Evolutionary conservation across 1,284 basidiomycete genomes (phyloP).

Genomic region (Fistulina hepatica): DNA sequence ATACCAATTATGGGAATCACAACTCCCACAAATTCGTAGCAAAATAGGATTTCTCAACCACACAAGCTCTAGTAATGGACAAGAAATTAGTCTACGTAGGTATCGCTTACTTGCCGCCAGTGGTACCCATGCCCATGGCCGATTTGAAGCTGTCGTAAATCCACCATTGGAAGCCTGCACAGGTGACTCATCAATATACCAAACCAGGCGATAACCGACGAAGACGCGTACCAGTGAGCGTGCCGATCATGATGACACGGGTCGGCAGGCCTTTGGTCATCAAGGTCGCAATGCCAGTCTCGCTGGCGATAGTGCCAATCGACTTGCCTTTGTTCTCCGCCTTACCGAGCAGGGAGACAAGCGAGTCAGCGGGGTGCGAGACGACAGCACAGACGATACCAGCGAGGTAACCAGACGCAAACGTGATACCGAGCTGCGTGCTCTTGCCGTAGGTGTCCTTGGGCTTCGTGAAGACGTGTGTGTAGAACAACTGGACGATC

Average conservation of each 20-base stretch:
- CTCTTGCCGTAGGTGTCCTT: conserved; percentile 61
- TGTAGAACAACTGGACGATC: conserved; percentile 70
- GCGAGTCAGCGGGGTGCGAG: conserved; percentile 71
- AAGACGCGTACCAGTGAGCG: conserved; percentile 7
- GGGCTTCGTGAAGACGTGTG: conserved; percentile 59
- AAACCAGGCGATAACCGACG: conserved; percentile 16
- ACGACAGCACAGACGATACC: conserved; percentile 76
- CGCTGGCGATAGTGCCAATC: conserved; percentile 51
- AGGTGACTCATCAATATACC: conserved; percentile 34
- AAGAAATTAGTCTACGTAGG: too few relatives aligned
- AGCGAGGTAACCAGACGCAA: conserved; percentile 72
- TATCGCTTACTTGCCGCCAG: conserved; percentile 63
- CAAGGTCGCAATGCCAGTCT: conserved; percentile 50
- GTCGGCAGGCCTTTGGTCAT: conserved; percentile 75
- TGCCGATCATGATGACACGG: conserved; percentile 69
- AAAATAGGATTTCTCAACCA: too few relatives aligned
- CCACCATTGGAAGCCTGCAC: conserved; percentile 85
- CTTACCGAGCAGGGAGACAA: conserved; percentile 75
- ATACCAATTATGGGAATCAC: too few relatives aligned
- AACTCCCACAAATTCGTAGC: too few relatives aligned
- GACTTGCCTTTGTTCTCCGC: conserved; percentile 67
- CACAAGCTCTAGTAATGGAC: too few relatives aligned
- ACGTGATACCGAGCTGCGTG: conserved; percentile 72
- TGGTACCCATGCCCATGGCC: conserved; percentile 71
- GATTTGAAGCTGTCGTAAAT: conserved; percentile 78